A percentile compares a stretch with the other conserved stretches of the same genome.
phyloP scores from a whole-genome alignment of 2,329 filamentous ascomycete species.

The Sclerotinia trifoliorum region DNA sequence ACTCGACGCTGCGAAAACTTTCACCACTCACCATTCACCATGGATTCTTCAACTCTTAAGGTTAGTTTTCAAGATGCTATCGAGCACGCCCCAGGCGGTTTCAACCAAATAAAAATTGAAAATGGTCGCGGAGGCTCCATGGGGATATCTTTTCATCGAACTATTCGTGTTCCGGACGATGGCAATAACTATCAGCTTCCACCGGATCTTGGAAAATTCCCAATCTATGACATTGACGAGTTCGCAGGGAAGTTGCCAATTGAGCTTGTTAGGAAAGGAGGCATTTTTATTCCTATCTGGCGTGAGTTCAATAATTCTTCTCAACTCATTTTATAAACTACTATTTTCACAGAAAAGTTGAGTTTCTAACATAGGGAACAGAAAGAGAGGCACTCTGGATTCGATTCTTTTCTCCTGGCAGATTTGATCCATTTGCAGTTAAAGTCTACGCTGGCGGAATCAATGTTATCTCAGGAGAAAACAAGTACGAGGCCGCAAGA shows the following conservation, averaged over 20 bases:
- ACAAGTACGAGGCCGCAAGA: constrained; percentile 23
- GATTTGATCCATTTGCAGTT: constrained; percentile 39
- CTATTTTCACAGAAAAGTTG: no score
- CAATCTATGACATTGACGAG: constrained; percentile 42
- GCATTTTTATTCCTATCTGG: constrained; percentile 50
- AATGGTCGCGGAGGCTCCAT: no score
- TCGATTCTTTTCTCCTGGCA: constrained; percentile 31
- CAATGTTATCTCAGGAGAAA: constrained; percentile 44
- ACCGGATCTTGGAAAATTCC: constrained; percentile 43
- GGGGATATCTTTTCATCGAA: constrained; percentile 43
- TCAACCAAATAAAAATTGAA: no score
- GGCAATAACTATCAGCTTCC: constrained; percentile 39
- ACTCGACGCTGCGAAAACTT: neutral
- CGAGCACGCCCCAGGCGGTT: neutral
- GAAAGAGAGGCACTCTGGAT: constrained; percentile 48
- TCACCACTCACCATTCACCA: neutral
- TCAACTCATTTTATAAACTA: no score
- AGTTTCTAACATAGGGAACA: neutral
- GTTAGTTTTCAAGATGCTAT: neutral
- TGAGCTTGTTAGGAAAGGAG: constrained; percentile 43
- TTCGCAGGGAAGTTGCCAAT: constrained; percentile 40
- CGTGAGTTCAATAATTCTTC: neutral
- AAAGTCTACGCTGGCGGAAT: constrained; percentile 44
- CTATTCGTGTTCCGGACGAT: constrained; percentile 47
- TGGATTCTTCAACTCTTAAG: neutral